Evolutionary conservation across 345 rosid genomes (phyloP).

Genomic region (Populus deltoides): DNA sequence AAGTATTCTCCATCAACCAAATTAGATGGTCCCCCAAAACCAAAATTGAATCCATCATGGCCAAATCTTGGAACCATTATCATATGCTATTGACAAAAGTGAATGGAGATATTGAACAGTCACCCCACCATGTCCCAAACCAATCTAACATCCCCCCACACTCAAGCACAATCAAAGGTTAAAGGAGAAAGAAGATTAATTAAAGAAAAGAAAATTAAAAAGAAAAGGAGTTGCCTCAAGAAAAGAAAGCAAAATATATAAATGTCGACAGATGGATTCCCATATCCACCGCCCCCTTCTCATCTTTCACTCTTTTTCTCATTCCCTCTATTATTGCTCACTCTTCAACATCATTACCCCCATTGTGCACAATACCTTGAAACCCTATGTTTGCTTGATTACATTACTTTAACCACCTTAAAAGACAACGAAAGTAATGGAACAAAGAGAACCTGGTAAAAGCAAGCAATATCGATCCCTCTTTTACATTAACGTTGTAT

Average conservation of each 20-base stretch:
- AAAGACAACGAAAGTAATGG: background rate
- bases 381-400: background rate
- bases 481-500: background rate
- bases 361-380: background rate
- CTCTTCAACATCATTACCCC: background rate
- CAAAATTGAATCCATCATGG: slow-evolving; percentile 4
- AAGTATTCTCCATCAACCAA: background rate
- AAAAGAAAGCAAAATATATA: slow-evolving; percentile 18
- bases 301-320: background rate
- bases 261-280: slow-evolving; percentile 32
- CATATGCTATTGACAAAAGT: slow-evolving; percentile 22
- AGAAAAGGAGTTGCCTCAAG: slow-evolving; percentile 3
- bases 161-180: slow-evolving; percentile 8
- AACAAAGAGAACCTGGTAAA: background rate
- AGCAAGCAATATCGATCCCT: background rate
- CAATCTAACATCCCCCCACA: slow-evolving; percentile 19
- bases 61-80: slow-evolving; percentile 19
- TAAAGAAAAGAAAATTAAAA: background rate
- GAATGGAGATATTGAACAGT: slow-evolving; percentile 18
- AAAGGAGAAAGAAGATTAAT: background rate
- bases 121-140: slow-evolving; percentile 20
- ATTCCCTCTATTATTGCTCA: slow-evolving; percentile 15
- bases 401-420: background rate
- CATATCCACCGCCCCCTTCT: slow-evolving; percentile 8
- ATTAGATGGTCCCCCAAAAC: slow-evolving; percentile 13